phyloP scores from a whole-genome alignment of 2,329 filamentous ascomycete genomes.

The Plenodomus biglobosus region DNA sequence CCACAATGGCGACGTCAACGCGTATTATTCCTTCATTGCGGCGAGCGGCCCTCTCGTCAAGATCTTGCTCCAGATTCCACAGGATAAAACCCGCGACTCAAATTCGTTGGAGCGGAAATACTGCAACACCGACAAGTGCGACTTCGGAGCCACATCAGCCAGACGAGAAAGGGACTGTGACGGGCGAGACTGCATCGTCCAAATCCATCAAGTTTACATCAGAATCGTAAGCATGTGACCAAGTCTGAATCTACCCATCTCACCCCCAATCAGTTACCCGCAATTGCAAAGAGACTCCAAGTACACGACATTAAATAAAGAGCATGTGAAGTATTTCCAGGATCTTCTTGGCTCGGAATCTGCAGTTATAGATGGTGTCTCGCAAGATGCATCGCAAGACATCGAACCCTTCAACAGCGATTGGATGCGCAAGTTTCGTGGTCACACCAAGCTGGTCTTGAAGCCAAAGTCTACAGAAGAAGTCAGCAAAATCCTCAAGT shows the following conservation, averaged over 20 bases:
- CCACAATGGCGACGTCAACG: slow-evolving; percentile 39
- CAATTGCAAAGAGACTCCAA: slow-evolving; percentile 75
- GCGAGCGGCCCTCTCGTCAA: slow-evolving; percentile 32
- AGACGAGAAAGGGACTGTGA: slow-evolving; percentile 39
- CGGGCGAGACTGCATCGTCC: slow-evolving; percentile 37
- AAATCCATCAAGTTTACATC: slow-evolving; percentile 73
- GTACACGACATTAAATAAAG: slow-evolving; percentile 70
- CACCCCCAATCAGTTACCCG: slow-evolving; percentile 61
- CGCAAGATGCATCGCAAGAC: slow-evolving; percentile 72
- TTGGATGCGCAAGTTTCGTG: slow-evolving; percentile 99
- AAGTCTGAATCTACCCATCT: not conserved
- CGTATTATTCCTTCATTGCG: slow-evolving; percentile 40
- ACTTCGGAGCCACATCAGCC: slow-evolving; percentile 47
- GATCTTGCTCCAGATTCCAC: slow-evolving; percentile 22
- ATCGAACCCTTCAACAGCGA: slow-evolving; percentile 92
- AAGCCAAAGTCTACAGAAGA: slow-evolving; percentile 83
- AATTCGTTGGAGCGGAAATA: slow-evolving; percentile 40
- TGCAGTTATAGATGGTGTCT: slow-evolving; percentile 82
- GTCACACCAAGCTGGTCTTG: slow-evolving; percentile 82
- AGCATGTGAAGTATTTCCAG: slow-evolving; percentile 83
- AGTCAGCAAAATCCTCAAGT: slow-evolving; percentile 85
- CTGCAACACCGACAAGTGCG: slow-evolving; percentile 31
- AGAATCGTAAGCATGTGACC: slow-evolving; percentile 59
- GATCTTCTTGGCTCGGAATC: slow-evolving; percentile 75
- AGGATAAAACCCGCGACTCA: slow-evolving; percentile 33